Conservation (phyloP, 2,329 filamentous ascomycete species). For the Teratosphaeria zuluensis region DNA sequence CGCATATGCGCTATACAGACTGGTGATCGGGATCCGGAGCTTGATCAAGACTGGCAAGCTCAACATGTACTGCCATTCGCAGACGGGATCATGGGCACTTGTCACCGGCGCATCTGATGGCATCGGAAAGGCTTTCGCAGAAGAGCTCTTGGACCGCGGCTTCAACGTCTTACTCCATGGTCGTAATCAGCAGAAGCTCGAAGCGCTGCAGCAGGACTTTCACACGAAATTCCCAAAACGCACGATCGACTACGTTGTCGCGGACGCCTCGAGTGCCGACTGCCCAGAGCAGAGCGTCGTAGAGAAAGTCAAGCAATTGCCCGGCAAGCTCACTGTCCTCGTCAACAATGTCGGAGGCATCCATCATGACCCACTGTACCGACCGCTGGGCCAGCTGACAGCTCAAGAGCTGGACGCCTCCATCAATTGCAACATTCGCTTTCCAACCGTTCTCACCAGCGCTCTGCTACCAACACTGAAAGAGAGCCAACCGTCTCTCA, state of each 20-base stretch:
- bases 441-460: slow-evolving; percentile 41
- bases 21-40: neutral
- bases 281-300: slow-evolving; percentile 4
- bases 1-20: neutral
- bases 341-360: slow-evolving; percentile 49
- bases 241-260: slow-evolving; percentile 33
- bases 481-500: slow-evolving; percentile 33
- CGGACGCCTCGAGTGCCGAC: slow-evolving; percentile 30
- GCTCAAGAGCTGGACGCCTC: slow-evolving; percentile 32
- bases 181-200: slow-evolving; percentile 42
- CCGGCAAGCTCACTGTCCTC: slow-evolving; percentile 41
- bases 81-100: slow-evolving; percentile 9
- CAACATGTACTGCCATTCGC: slow-evolving; percentile 8
- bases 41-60: slow-evolving; percentile 4
- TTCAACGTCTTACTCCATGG: slow-evolving; percentile 52
- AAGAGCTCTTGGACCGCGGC: slow-evolving; percentile 41
- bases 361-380: slow-evolving; percentile 23
- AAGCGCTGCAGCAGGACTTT: slow-evolving; percentile 32
- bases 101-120: slow-evolving; percentile 46
- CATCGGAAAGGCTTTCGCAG: slow-evolving; percentile 43
- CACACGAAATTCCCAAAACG: slow-evolving; percentile 29
- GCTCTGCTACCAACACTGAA: slow-evolving; percentile 37
- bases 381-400: slow-evolving; percentile 28
- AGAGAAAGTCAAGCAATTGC: slow-evolving; percentile 16
- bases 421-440: slow-evolving; percentile 41